Evolutionary conservation across 1,139 yeast species (phyloP).

Genomic region (Pichia sp.): DNA sequence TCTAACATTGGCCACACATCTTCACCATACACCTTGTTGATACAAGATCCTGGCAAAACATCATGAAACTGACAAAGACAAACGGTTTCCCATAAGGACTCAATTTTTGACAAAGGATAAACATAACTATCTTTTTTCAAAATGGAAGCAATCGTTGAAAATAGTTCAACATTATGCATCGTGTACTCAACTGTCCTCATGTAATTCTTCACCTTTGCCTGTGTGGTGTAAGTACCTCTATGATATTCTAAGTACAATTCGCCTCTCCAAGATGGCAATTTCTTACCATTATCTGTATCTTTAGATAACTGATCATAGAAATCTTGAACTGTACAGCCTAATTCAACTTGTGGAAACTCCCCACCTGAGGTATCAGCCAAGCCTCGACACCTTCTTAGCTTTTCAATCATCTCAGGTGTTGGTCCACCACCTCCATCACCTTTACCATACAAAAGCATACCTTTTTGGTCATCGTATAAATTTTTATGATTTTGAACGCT

Average conservation of each 20-base stretch:
- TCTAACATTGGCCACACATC: constrained; percentile 82
- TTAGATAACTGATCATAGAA: constrained; percentile 63
- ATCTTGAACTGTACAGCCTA: constrained; percentile 71
- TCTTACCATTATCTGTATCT: constrained; percentile 55
- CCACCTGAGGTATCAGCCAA: constrained; percentile 74
- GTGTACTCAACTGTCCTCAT: constrained; percentile 74
- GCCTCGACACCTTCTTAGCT: constrained; percentile 85
- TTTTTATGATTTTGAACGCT: constrained; percentile 78
- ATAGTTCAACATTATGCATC: constrained; percentile 77
- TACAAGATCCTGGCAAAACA: constrained; percentile 93
- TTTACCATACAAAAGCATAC: constrained; percentile 76
- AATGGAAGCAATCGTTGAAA: constrained; percentile 71
- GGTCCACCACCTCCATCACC: constrained; percentile 99
- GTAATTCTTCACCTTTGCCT: constrained; percentile 73
- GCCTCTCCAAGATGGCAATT: constrained; percentile 83
- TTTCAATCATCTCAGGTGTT: constrained; percentile 85
- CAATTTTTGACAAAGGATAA: constrained; percentile 65
- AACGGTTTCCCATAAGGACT: constrained; percentile 77
- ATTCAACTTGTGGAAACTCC: constrained; percentile 66
- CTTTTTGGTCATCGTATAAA: constrained; percentile 68
- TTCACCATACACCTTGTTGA: constrained; percentile 85
- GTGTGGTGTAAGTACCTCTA: constrained; percentile 94
- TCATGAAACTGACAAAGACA: constrained; percentile 93
- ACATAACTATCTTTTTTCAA: constrained; percentile 35
- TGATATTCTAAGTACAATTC: constrained; percentile 93